Percentiles rank a stretch among this genome's conserved stretches.
These are phyloP conservation scores for Psidium guajava DNA, from an alignment of 345 rosid genomes.

Conservation along the genomic window DNA sequence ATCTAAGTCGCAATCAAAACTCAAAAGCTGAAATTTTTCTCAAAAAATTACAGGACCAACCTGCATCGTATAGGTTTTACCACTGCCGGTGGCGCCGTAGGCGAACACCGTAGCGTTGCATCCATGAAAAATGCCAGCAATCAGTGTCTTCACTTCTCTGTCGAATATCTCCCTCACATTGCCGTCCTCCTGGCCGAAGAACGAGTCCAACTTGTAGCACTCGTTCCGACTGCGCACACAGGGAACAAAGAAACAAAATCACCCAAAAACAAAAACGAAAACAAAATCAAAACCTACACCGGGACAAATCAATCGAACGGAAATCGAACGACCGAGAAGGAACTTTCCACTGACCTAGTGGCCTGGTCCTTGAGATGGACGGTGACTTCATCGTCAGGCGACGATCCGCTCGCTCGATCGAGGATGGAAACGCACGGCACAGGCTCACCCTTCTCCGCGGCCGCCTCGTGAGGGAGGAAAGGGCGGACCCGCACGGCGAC, in stretches of 20 bases:
- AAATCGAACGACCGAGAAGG: neutral
- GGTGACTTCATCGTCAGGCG: constrained; percentile 30
- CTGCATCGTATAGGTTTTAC: constrained; percentile 95
- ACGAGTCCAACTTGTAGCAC: constrained; percentile 66
- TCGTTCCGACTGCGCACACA: constrained; percentile 49
- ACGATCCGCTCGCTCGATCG: constrained; percentile 11
- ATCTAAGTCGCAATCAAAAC: neutral
- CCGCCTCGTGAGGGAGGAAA: constrained; percentile 46
- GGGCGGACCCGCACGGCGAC: constrained; percentile 67
- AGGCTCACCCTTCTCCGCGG: constrained; percentile 10
- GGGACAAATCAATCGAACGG: neutral
- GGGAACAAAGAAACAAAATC: neutral
- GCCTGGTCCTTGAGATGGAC: constrained; percentile 61
- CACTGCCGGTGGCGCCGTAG: constrained; percentile 95
- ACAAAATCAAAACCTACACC: neutral
- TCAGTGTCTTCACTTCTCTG: constrained; percentile 60
- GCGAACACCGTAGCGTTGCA: constrained; percentile 77
- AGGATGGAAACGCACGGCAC: constrained; percentile 41
- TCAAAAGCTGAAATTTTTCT: neutral
- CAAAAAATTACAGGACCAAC: constrained; percentile 11
- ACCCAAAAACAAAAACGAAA: neutral
- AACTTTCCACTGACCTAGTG: constrained; percentile 33
- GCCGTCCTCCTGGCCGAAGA: constrained; percentile 55
- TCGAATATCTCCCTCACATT: constrained; percentile 54
- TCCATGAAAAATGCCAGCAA: constrained; percentile 54